Conservation (phyloP, 169 alveolate species). For the Plasmodium vivax region DNA sequence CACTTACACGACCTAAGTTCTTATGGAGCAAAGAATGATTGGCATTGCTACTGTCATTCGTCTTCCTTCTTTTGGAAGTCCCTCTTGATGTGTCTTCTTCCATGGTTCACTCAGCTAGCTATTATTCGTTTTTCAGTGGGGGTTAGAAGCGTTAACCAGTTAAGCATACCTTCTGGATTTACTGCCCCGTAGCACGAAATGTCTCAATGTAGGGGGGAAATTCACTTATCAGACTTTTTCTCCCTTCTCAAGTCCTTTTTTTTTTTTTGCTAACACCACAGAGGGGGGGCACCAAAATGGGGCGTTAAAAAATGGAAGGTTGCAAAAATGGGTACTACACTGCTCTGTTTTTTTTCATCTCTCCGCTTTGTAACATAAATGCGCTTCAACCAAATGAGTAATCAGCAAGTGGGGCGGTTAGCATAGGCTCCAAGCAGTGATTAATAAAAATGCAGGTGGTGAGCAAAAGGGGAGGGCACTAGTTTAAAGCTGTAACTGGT, state of each 20-base stretch:
- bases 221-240: neutral
- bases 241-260: neutral
- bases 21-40: neutral
- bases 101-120: constrained; percentile 2
- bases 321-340: neutral
- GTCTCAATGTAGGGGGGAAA: neutral
- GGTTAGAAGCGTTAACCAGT: neutral
- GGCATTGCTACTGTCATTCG: neutral
- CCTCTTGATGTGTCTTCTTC: constrained; percentile 16
- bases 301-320: neutral
- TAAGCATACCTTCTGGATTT: neutral
- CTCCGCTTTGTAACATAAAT: neutral
- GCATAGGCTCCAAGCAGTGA: neutral
- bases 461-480: neutral
- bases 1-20: neutral
- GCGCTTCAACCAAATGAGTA: neutral
- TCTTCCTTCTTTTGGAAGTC: constrained; percentile 35
- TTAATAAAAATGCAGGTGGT: neutral
- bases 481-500: neutral
- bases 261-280: neutral
- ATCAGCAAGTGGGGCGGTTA: neutral
- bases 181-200: neutral
- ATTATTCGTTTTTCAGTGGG: neutral
- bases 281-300: neutral
- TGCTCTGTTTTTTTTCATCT: too few relatives aligned